Evolutionary conservation across 2,329 filamentous ascomycete genomes (phyloP), one percentile per base, ranked within the genome.

Genomic region (Chrysosporium queenslandicum): DNA sequence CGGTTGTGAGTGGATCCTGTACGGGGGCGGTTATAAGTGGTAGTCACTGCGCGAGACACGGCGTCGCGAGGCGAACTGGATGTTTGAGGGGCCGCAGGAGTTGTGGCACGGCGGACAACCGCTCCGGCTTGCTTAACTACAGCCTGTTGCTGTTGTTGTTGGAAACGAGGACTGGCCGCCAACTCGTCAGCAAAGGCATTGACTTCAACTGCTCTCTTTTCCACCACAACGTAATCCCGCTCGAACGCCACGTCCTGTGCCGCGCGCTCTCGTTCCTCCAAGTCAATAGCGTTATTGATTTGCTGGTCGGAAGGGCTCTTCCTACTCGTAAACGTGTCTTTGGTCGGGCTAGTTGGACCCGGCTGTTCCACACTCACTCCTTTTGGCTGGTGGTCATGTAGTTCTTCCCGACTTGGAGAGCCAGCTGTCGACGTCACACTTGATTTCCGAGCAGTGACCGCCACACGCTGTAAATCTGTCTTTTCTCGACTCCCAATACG

Each of bases 171-270:
- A 62, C 86, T 91, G 49, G 89, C 86, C 41, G 88, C 90, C 64
- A 98, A 75, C 69, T 97, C 91, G 68, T 98, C 92, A 20, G 92
- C 92, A 62, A 98, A 85, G 2, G 92, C 92, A 66, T 98, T 97
- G 47, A 98, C 91, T 67, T 97, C 91, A 9, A 98, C 90, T 18
- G 89, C 86, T 58, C 85, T 83, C 73, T 96, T 95, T 71, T 98
- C 92, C 11, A 98, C 87, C 23, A 97, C 77, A 18, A 98, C 91
- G 62, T 97, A 98, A 59, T 97, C 92, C 58, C 91, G 82, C 65
- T 95, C 90, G 60, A 94, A 86, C 1, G 86, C 86, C 46, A 94
- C 82, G 58, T 97, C 91, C 61, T 94, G 87, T 2, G 87, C 88
- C 2, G 84, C 85, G 42, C 77, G 76, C 58, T 85, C 82, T 37